phyloP scores from a whole-genome alignment of 352 stramenopile genomes.

The Peronosclerospora sorghi region DNA sequence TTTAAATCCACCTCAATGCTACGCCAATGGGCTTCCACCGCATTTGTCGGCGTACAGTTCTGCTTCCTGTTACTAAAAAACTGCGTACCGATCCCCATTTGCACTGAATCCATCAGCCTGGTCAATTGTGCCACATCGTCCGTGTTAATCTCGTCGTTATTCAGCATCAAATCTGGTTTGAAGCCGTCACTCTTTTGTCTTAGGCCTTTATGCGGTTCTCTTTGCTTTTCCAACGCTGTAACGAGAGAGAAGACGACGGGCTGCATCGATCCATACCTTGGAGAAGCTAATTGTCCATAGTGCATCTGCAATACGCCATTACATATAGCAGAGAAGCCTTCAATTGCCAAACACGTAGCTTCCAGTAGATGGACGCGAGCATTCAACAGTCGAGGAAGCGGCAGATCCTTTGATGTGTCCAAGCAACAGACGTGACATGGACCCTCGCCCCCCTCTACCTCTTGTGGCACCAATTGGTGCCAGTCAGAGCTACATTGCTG shows the following conservation, averaged over 20 bases:
- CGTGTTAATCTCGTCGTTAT: constrained; percentile 5
- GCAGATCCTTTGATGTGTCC: constrained; percentile 9
- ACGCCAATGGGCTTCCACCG: constrained; percentile 18
- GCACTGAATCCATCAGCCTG: constrained; percentile 11
- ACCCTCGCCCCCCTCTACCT: constrained; percentile 8
- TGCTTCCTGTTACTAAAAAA: constrained; percentile 21
- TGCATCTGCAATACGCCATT: constrained; percentile 17
- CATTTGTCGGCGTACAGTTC: constrained; percentile 9
- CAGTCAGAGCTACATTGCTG: constrained; percentile 15
- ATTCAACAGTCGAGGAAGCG: constrained; percentile 5
- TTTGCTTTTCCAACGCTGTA: constrained; percentile 6
- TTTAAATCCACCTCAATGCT: constrained; percentile 10
- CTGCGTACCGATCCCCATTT: constrained; percentile 15
- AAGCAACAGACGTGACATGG: constrained; percentile 4
- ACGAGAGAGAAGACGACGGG: constrained; percentile 13
- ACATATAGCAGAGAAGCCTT: constrained; percentile 7
- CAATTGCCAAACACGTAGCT: constrained; percentile 3
- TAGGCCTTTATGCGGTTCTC: not conserved
- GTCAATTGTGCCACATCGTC: constrained; percentile 10
- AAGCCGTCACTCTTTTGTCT: not conserved
- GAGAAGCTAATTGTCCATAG: constrained; percentile 8
- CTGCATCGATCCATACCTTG: constrained; percentile 14
- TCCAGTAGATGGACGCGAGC: constrained; percentile 13
- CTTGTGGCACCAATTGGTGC: constrained; percentile 15
- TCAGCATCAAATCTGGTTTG: not conserved